Evolutionary conservation across 2,329 filamentous ascomycete genomes (phyloP).

Genomic region (Cercospora sp.): DNA sequence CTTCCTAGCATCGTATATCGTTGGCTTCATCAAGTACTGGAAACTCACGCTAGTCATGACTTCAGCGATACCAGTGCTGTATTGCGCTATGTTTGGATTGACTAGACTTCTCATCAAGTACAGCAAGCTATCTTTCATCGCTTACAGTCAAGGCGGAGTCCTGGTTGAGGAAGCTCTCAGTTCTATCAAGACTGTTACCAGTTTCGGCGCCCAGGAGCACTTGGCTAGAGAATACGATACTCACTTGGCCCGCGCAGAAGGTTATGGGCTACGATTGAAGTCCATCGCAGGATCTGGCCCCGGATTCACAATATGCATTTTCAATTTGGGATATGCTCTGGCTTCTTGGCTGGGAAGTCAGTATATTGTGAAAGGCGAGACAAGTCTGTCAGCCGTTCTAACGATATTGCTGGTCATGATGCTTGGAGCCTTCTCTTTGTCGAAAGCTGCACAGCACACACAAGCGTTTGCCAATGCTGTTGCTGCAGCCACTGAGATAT

Average conservation of each 20-base stretch:
- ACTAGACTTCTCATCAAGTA: slow-evolving; percentile 75
- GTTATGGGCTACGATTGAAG: slow-evolving; percentile 75
- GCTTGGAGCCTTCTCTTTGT: slow-evolving; percentile 88
- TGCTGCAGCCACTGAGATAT: slow-evolving; percentile 87
- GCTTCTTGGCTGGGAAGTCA: slow-evolving; percentile 85
- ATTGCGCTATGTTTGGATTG: slow-evolving; percentile 70
- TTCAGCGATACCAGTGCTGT: slow-evolving; percentile 76
- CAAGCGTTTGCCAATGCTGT: slow-evolving; percentile 83
- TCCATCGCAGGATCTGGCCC: slow-evolving; percentile 73
- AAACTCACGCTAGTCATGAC: slow-evolving; percentile 86
- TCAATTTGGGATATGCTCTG: slow-evolving; percentile 84
- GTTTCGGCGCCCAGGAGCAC: slow-evolving; percentile 89
- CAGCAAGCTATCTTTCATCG: slow-evolving; percentile 73
- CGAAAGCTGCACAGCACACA: slow-evolving; percentile 80
- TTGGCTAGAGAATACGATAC: slow-evolving; percentile 79
- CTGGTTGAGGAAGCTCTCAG: slow-evolving; percentile 92
- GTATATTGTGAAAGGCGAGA: slow-evolving; percentile 67
- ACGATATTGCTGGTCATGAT: slow-evolving; percentile 88
- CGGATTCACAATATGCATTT: slow-evolving; percentile 74
- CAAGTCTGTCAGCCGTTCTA: slow-evolving; percentile 69
- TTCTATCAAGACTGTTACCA: slow-evolving; percentile 85
- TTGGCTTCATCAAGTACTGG: slow-evolving; percentile 89
- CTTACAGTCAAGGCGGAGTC: slow-evolving; percentile 80
- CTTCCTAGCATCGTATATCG: slow-evolving; percentile 84
- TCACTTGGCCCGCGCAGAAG: slow-evolving; percentile 71